Evolutionary conservation across 2,329 filamentous ascomycete genomes (phyloP), one percentile per base, ranked within the genome.

Genomic region (Ceratocystis diversiconidia): DNA sequence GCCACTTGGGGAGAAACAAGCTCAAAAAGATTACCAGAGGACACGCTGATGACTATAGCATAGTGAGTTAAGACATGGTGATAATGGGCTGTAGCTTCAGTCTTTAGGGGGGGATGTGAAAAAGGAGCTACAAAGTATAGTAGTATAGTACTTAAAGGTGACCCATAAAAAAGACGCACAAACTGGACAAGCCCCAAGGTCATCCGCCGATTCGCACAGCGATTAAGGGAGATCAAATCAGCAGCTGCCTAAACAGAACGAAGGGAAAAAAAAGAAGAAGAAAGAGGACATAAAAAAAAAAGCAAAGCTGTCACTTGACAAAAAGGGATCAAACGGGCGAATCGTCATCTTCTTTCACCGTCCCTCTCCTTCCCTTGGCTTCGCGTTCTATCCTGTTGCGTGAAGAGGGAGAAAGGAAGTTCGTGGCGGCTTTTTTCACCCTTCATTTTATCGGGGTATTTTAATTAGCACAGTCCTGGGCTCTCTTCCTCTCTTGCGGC

Each of bases 401-500:
- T 52, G 48, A 52, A 52, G 48, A 52, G 25, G 48, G 48, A 52
- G 48, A 52, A 52, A 6, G 48, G 48, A 28, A 52, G 48, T 19
- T 36, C 5, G 30, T 32, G 30, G 25, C 25, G 55, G 55, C 15
- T 15, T 41, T 41, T 12, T 59, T 59, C 55, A 59, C 55, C 55
- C 55, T 59, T 59, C 55, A 59, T 59, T 59, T 59, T 59, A 59
- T 36, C 30, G 5, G 55, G 28, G 7, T 59, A n/a, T 59, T 59
- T 59, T 22, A 59, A 36, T 59, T 36, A 30, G 28, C 55, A 52
- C 12, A 36, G 55, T n/a, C 55, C 28, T 59, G 32, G 30, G 6
- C 28, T 36, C n/a, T 36, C 55, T 59, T 32, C 2, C 52, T 25
- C 32, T 30, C 52, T 30, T 36, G 28, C 12, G 30, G 25, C 55